A percentile compares a stretch with the other conserved stretches of the same genome.
Conservation (phyloP, 441 rosid species). For the Bruguiera hainesii region DNA sequence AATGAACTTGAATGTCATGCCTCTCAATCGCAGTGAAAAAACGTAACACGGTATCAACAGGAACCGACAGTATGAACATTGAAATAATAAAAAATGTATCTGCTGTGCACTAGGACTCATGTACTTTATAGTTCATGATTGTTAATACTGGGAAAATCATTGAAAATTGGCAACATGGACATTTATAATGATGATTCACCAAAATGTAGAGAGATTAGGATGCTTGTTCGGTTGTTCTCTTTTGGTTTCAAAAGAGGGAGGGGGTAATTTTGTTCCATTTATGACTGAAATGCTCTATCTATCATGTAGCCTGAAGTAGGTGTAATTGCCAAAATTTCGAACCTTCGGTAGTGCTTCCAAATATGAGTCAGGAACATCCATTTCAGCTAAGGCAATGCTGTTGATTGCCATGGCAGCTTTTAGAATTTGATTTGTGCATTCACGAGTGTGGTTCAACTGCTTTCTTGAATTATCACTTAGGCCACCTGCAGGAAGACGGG, state of each 20-base stretch:
- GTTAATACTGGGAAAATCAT: not conserved
- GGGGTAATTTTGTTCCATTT: too few species aligned
- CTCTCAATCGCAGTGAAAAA: not conserved
- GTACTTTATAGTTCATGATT: too few species aligned
- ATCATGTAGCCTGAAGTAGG: not conserved
- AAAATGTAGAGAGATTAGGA: too few species aligned
- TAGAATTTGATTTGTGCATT: slow-evolving; percentile 87
- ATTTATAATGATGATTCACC: too few species aligned
- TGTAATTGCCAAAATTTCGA: not conserved
- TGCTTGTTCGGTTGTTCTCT: too few species aligned
- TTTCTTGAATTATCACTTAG: slow-evolving; percentile 70
- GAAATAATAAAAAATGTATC: not conserved
- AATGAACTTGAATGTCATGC: slow-evolving; percentile 12
- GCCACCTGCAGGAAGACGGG: slow-evolving; percentile 79
- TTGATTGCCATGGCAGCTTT: slow-evolving; percentile 98
- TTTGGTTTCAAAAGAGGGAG: too few species aligned
- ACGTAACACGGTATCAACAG: not conserved
- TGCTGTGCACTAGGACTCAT: too few species aligned
- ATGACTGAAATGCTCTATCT: not conserved
- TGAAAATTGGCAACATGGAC: not conserved
- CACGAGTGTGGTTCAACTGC: slow-evolving; percentile 81
- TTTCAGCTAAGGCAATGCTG: slow-evolving; percentile 68
- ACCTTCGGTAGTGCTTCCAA: slow-evolving; percentile 93
- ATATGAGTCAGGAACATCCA: slow-evolving; percentile 87
- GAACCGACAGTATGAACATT: not conserved